Conservation (phyloP, 495 filamentous ascomycete species). For the Aspergillus diversus region DNA sequence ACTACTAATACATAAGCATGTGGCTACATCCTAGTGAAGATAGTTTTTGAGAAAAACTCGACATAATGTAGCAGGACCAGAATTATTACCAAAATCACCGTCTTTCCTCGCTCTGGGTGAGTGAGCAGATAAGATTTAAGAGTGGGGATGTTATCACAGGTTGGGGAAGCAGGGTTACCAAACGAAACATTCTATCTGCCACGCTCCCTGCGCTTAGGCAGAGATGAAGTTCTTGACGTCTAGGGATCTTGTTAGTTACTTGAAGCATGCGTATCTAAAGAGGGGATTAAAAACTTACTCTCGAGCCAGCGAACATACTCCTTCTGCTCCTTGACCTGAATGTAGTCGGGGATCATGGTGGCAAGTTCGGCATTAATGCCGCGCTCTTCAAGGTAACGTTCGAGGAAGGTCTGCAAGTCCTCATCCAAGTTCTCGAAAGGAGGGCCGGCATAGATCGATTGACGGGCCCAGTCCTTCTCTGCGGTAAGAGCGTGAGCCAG, state of each 20-base stretch:
- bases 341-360: conserved; percentile 92
- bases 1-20: conserved; percentile 24
- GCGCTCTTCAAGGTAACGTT: conserved; percentile 93
- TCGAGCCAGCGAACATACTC: conserved; percentile 93
- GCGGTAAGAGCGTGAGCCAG: conserved; percentile 68
- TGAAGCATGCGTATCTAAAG: neutral
- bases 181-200: neutral
- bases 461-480: conserved; percentile 68
- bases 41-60: neutral
- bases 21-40: conserved; percentile 8
- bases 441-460: conserved; percentile 85
- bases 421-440: conserved; percentile 94
- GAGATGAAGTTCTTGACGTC: conserved; percentile 76
- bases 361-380: conserved; percentile 88
- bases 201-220: conserved; percentile 50
- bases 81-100: neutral
- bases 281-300: conserved; percentile 50
- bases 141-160: conserved; percentile 12
- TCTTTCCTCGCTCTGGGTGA: too few species aligned
- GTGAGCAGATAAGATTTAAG: conserved; percentile 4
- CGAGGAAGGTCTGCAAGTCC: conserved; percentile 87
- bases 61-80: conserved; percentile 1
- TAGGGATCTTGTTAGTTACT: conserved; percentile 31
- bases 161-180: neutral
- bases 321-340: conserved; percentile 98